Evolutionary conservation across 331 rosid species (phyloP).

Genomic region (Malus hybrid): DNA sequence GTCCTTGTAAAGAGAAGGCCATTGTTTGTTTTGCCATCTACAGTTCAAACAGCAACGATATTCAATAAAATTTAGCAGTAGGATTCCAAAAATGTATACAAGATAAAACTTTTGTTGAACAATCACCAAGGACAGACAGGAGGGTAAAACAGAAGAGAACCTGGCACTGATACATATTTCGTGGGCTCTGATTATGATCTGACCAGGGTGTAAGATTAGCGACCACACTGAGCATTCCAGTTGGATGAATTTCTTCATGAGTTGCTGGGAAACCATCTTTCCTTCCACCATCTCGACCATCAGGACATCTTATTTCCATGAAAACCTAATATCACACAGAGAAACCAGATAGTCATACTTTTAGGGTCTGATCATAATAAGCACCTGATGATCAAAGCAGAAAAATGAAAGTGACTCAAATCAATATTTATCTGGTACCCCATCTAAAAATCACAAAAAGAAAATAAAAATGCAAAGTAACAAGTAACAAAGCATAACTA

Average conservation of each 20-base stretch:
- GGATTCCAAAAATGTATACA: conserved; percentile 8
- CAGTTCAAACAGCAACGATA: conserved; percentile 10
- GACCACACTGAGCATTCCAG: conserved; percentile 93
- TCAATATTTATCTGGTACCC: no score
- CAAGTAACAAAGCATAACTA: no score
- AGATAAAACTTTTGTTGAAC: neutral
- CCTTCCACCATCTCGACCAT: conserved; percentile 94
- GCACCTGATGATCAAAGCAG: conserved; percentile 2
- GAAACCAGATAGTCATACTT: conserved; percentile 1
- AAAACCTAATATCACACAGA: conserved; percentile 44
- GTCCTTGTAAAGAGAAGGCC: conserved; percentile 83
- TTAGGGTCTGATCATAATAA: neutral
- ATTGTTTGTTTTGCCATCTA: conserved; percentile 99
- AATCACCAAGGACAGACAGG: neutral
- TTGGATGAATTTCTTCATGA: conserved; percentile 97
- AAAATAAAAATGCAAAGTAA: no score
- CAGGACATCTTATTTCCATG: conserved; percentile 95
- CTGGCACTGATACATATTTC: conserved; percentile 99
- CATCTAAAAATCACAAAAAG: no score
- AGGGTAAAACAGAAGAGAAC: conserved; percentile 23
- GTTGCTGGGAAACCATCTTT: conserved; percentile 74
- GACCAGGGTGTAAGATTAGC: conserved; percentile 98
- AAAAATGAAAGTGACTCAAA: neutral
- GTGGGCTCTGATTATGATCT: conserved; percentile 98
- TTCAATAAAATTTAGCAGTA: conserved; percentile 2